A percentile compares a stretch with the other conserved stretches of the same genome.
Conservation (phyloP, 495 filamentous ascomycete genomes). For the Achaetomiella virescens region DNA sequence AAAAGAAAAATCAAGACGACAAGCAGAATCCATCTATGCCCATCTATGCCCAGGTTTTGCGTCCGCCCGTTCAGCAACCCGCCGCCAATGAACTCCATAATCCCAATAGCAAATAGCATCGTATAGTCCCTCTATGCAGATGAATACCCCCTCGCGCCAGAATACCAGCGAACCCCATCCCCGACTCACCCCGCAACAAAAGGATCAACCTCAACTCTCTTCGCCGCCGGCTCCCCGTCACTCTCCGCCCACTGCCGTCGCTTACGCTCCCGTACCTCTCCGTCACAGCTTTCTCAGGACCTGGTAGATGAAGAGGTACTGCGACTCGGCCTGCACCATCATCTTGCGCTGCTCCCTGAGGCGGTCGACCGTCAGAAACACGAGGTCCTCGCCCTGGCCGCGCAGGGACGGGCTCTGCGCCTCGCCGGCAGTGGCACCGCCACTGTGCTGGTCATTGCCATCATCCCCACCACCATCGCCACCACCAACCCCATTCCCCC, state of each 20-base stretch:
- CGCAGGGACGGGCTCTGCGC: background rate
- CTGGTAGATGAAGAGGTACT: constrained; percentile 86
- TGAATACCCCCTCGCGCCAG: background rate
- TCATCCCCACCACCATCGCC: constrained; percentile 17
- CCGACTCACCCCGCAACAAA: constrained; percentile 18
- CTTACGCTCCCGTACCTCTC: constrained; percentile 44
- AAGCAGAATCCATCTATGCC: background rate
- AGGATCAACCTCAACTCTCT: constrained; percentile 43
- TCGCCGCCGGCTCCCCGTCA: constrained; percentile 36
- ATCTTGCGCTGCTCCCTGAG: constrained; percentile 85
- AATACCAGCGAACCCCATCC: background rate
- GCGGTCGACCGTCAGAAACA: constrained; percentile 69
- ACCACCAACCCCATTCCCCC: background rate
- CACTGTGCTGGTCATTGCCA: background rate
- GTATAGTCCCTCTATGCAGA: background rate
- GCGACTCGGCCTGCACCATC: constrained; percentile 90
- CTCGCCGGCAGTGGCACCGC: background rate
- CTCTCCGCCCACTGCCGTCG: constrained; percentile 25
- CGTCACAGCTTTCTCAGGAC: constrained; percentile 68
- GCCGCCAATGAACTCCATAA: background rate
- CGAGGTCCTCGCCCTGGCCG: constrained; percentile 36
- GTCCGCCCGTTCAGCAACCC: background rate
- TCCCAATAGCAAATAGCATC: background rate
- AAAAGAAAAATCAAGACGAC: background rate
- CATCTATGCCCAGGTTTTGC: background rate